Evolutionary conservation across 139 green algal genomes (phyloP).

Genomic region (Eudorina sp.): DNA sequence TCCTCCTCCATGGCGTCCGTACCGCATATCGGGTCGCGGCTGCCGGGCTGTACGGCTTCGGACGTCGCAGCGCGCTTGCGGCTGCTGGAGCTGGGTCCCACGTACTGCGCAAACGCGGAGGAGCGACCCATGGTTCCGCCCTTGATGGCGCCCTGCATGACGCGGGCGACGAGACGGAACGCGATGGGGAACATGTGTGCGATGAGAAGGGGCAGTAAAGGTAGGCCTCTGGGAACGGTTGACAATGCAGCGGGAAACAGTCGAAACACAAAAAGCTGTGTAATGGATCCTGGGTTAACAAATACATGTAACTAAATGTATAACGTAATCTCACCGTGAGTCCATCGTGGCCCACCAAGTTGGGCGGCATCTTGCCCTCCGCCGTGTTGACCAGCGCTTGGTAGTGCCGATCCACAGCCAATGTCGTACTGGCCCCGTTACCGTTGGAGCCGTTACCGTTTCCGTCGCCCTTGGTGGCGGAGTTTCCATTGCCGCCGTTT

Average conservation of each 20-base stretch:
- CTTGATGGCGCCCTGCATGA: constrained; percentile 19
- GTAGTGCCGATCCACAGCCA: constrained; percentile 47
- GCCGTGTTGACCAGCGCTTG: constrained; percentile 66
- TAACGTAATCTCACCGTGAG: constrained; percentile 23
- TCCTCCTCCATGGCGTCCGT: constrained; percentile 13
- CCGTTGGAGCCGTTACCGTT: constrained; percentile 65
- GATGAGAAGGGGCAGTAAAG: too few species aligned
- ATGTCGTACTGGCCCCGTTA: constrained; percentile 59
- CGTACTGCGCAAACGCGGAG: constrained; percentile 47
- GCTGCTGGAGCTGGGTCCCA: constrained; percentile 5
- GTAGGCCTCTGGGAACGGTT: too few species aligned
- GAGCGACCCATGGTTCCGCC: constrained; percentile 39
- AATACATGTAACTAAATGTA: too few species aligned
- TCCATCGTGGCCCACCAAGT: constrained; percentile 9
- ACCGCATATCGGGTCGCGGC: not conserved
- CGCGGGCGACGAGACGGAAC: too few species aligned
- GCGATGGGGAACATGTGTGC: too few species aligned
- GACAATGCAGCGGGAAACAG: too few species aligned
- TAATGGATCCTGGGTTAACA: too few species aligned
- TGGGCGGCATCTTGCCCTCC: constrained; percentile 59
- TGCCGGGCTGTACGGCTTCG: constrained; percentile 21
- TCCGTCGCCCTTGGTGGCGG: constrained; percentile 55
- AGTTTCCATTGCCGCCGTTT: constrained; percentile 55
- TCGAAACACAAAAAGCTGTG: too few species aligned
- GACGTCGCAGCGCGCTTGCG: constrained; percentile 41